Percentiles rank a stretch among this genome's conserved stretches.
These are phyloP conservation scores for Tricholoma matsutake DNA, from an alignment of 768 basidiomycete species.

Conservation along the genomic window DNA sequence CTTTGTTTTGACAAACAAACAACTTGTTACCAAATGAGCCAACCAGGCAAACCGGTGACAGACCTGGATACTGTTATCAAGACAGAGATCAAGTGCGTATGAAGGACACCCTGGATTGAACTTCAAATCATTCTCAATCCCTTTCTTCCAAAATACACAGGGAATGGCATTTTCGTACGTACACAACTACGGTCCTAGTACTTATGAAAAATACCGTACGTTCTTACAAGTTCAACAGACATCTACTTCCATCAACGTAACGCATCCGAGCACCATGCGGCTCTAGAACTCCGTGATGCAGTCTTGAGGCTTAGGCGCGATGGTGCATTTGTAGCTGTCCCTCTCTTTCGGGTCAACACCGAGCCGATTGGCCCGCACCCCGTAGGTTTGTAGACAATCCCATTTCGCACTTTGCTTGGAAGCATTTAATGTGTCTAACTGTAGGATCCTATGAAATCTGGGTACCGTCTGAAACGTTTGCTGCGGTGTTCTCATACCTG, in stretches of 20 bases:
- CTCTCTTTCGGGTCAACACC: conserved; percentile 66
- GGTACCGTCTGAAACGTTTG: conserved; percentile 73
- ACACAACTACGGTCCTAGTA: too few species aligned
- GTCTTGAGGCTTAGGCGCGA: conserved; percentile 67
- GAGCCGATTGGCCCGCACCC: conserved; percentile 75
- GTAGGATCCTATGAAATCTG: conserved; percentile 81
- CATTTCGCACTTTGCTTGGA: too few species aligned
- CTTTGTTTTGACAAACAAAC: too few species aligned
- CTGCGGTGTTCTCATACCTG: conserved; percentile 74
- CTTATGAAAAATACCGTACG: too few species aligned
- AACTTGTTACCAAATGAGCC: background rate
- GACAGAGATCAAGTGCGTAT: conserved; percentile 56
- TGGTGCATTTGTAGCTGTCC: conserved; percentile 79
- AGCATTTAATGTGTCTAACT: background rate
- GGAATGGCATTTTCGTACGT: conserved; percentile 84
- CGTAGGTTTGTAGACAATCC: conserved; percentile 45
- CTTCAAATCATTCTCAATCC: too few species aligned
- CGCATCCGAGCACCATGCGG: conserved; percentile 56
- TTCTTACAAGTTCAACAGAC: conserved; percentile 48
- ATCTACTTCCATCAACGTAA: conserved; percentile 79
- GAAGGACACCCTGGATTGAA: too few species aligned
- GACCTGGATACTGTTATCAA: conserved; percentile 58
- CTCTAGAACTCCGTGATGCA: conserved; percentile 66
- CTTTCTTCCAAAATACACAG: conserved; percentile 28
- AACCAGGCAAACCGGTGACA: conserved; percentile 22